These are phyloP conservation scores for Tubosaeta sp. DNA, from an alignment of 768 basidiomycete genomes.

Conservation along the genomic window DNA sequence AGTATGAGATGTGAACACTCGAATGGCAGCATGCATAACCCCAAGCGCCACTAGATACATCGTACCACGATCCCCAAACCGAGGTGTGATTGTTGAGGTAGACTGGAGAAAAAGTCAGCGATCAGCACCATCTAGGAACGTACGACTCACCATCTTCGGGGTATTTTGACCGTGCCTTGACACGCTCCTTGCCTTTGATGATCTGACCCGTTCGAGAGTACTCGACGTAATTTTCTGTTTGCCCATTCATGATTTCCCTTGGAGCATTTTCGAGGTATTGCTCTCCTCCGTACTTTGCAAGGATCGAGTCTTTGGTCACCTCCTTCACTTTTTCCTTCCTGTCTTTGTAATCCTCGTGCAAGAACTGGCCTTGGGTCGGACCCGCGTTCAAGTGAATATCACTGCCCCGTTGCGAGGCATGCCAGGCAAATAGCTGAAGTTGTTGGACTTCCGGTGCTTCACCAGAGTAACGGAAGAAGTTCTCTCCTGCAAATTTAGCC, in stretches of 20 bases:
- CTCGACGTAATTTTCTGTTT: constrained; percentile 97
- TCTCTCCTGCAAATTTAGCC: constrained; percentile 94
- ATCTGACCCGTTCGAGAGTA: constrained; percentile 91
- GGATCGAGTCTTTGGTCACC: constrained; percentile 81
- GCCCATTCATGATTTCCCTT: constrained; percentile 87
- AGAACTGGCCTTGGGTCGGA: constrained; percentile 90
- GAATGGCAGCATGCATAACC: constrained; percentile 97
- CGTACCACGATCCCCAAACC: constrained; percentile 99
- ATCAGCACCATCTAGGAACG: not conserved
- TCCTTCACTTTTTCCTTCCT: constrained; percentile 93
- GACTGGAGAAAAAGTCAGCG: constrained; percentile 42
- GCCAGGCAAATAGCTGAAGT: constrained; percentile 96
- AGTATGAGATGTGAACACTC: constrained; percentile 80
- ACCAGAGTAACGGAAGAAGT: constrained; percentile 88
- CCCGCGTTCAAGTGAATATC: constrained; percentile 95
- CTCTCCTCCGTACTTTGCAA: constrained; percentile 92
- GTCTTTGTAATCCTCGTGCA: constrained; percentile 86
- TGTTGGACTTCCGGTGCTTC: constrained; percentile 91
- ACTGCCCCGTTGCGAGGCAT: constrained; percentile 87
- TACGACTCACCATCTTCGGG: constrained; percentile 80
- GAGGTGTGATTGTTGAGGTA: constrained; percentile 89
- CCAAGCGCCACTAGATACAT: constrained; percentile 66
- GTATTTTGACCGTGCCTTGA: constrained; percentile 87
- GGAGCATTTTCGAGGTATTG: constrained; percentile 88
- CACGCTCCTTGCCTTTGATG: constrained; percentile 87